Base-by-base conservation (phyloP, 352 stramenopile genomes). In the Pythium myriotylum region DNA sequence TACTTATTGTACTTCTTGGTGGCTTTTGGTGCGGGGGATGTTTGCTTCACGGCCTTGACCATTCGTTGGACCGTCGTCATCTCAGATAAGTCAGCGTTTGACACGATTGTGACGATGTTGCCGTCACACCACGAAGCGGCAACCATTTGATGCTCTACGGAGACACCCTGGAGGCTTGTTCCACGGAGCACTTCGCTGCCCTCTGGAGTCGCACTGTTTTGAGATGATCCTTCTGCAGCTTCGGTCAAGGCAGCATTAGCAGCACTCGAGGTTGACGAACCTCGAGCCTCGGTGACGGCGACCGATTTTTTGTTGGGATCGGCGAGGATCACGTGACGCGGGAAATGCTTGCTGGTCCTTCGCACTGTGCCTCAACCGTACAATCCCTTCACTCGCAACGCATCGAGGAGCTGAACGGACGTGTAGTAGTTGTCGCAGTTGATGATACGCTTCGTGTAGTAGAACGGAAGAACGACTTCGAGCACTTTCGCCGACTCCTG, bases 371-470 rank as follows among this genome's bases (percentile, higher is more conserved):
- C 65, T 35, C 61, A 27, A 13, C 49, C 59, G 17, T 69, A 73
- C 1, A 75, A n/a, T 0, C 59, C 65, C 16, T 69, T 67, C 3
- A 68, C 12, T 22, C 65, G 57, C 12, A 79, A 20, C 3, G 46
- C 51, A 4, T 54, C 26, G 1, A 76, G 50, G 2, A 76, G 32
- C 24, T 70, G 53, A 17, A 74, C 58, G 3, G 64, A 74, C 1
- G 55, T 79, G 48, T 76, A 79, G 59, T 64, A 79, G 53, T 74
- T 76, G 42, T 76, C 72, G 0, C 49, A 55, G 35, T 74, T 74
- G 22, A 79, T 46, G 4, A 79, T 46, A 0, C 72, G 57, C 2
- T 52, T 56, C 0, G 56, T 63, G 20, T 49, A 13, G 41, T 67
- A 64, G 14, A 70, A 58, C 8, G 63, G 63, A 12, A 43, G 49